These are phyloP conservation scores for Agrocybe praecox DNA, from an alignment of 768 basidiomycete species.

Conservation along the genomic window DNA sequence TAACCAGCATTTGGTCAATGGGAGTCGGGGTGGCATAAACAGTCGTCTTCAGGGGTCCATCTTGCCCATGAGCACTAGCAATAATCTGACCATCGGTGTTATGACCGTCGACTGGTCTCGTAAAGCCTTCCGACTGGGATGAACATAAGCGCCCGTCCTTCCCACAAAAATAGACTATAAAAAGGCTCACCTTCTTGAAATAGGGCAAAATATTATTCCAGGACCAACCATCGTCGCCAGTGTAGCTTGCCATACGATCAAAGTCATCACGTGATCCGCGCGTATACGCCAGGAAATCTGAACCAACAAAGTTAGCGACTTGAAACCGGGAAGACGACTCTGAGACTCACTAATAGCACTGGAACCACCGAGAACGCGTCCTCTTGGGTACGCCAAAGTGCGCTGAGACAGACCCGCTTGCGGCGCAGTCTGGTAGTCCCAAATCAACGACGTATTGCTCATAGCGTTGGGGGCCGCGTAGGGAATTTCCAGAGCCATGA, in stretches of 20 bases:
- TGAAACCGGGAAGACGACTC: background rate
- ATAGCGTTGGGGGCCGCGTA: background rate
- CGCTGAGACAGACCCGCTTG: constrained; percentile 28
- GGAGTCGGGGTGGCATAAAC: constrained; percentile 22
- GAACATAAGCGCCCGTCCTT: background rate
- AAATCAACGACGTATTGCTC: constrained; percentile 17
- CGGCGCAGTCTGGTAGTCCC: constrained; percentile 37
- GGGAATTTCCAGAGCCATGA: background rate
- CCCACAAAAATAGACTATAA: no score
- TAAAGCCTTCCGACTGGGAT: constrained; percentile 22
- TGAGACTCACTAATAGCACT: constrained; percentile 31
- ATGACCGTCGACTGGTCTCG: constrained; percentile 15
- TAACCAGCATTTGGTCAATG: constrained; percentile 34
- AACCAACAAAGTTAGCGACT: background rate
- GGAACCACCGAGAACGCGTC: constrained; percentile 32
- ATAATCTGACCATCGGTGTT: constrained; percentile 18
- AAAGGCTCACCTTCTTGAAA: constrained; percentile 25
- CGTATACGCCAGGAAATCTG: constrained; percentile 33
- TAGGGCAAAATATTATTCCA: constrained; percentile 32
- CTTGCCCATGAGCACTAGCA: constrained; percentile 19
- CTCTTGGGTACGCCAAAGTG: constrained; percentile 25
- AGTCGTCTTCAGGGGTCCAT: constrained; percentile 16
- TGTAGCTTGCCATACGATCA: constrained; percentile 25
- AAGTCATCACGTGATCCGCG: constrained; percentile 31
- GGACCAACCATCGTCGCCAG: constrained; percentile 31